A percentile compares a stretch with the other conserved stretches of the same genome.
These are phyloP conservation scores for Sordariomycetes sp. DNA, from an alignment of 2,329 filamentous ascomycete genomes.

Conservation along the genomic window DNA sequence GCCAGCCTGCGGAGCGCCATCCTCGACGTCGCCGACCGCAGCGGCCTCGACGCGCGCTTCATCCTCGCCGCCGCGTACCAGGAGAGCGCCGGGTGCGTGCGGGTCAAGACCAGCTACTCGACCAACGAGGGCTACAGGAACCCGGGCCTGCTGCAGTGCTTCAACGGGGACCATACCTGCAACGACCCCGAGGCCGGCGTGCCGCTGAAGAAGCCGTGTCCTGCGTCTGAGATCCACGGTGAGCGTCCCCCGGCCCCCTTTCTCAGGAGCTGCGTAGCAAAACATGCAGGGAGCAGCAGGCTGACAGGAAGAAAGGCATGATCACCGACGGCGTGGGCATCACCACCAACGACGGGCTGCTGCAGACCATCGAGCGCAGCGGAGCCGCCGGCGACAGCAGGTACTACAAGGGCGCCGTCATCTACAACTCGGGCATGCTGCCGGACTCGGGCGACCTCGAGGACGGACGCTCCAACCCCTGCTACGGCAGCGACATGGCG, in stretches of 20 bases:
- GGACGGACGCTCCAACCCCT: constrained; percentile 10
- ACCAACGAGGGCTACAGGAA: constrained; percentile 1
- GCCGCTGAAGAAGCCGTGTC: background rate
- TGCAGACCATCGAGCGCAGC: constrained; percentile 17
- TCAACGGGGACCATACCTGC: constrained; percentile 4
- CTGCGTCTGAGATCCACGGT: constrained; percentile 2
- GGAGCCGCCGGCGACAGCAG: constrained; percentile 13
- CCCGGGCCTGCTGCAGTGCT: constrained; percentile 3
- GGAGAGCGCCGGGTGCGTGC: constrained; percentile 3
- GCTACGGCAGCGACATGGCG: constrained; percentile 13
- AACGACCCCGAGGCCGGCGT: constrained; percentile 4
- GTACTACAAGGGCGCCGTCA: constrained; percentile 24
- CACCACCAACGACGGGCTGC: constrained; percentile 20
- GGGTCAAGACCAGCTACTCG: constrained; percentile 4
- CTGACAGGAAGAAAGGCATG: constrained; percentile 6
- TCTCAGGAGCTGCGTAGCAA: no score
- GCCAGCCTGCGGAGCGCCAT: constrained; percentile 1
- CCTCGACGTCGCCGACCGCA: background rate
- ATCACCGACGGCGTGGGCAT: constrained; percentile 28
- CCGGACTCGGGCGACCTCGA: constrained; percentile 19
- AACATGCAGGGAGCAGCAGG: no score
- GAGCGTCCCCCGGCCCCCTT: no score
- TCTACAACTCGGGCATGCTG: constrained; percentile 30
- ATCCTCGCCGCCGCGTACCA: constrained; percentile 3
- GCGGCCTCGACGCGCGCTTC: constrained; percentile 2